A percentile compares a stretch with the other conserved stretches of the same genome.
Evolutionary conservation across 2,329 filamentous ascomycete genomes (phyloP).

Genomic region (Westerdykella sp.): DNA sequence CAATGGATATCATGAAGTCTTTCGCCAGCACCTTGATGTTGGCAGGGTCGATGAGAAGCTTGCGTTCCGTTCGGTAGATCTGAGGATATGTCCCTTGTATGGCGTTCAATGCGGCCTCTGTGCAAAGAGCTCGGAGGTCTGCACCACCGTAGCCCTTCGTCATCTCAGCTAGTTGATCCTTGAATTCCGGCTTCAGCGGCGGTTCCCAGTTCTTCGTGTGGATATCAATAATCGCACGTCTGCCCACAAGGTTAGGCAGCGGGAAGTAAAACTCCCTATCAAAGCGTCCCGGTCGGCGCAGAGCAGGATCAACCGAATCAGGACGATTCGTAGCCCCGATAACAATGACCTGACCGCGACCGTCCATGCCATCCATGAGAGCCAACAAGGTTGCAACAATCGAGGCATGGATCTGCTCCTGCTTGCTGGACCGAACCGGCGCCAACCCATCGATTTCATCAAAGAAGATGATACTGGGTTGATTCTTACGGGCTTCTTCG

Average conservation of each 20-base stretch:
- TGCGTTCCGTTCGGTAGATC: constrained; percentile 86
- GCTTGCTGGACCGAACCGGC: constrained; percentile 92
- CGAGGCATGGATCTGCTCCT: constrained; percentile 97
- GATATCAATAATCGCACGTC: constrained; percentile 85
- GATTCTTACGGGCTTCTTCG: constrained; percentile 89
- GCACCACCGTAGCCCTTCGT: constrained; percentile 97
- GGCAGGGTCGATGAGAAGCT: constrained; percentile 78
- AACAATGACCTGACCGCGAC: constrained; percentile 77
- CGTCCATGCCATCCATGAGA: constrained; percentile 48
- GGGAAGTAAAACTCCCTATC: constrained; percentile 98
- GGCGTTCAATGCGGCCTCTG: constrained; percentile 89
- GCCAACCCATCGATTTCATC: constrained; percentile 97
- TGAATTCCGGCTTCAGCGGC: constrained; percentile 67
- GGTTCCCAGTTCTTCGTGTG: constrained; percentile 91
- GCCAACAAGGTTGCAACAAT: constrained; percentile 57
- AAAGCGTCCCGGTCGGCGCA: constrained; percentile 88
- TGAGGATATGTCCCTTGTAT: constrained; percentile 95
- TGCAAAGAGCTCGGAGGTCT: constrained; percentile 87
- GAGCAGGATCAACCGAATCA: constrained; percentile 92
- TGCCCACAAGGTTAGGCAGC: constrained; percentile 71
- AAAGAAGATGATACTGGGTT: constrained; percentile 99
- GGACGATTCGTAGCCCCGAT: constrained; percentile 98
- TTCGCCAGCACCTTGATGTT: constrained; percentile 83
- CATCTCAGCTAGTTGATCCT: constrained; percentile 73
- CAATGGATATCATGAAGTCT: constrained; percentile 95